A percentile compares a stretch with the other conserved stretches of the same genome.
phyloP scores from a whole-genome alignment of 768 basidiomycete species.

The Termitomyces sp. region DNA sequence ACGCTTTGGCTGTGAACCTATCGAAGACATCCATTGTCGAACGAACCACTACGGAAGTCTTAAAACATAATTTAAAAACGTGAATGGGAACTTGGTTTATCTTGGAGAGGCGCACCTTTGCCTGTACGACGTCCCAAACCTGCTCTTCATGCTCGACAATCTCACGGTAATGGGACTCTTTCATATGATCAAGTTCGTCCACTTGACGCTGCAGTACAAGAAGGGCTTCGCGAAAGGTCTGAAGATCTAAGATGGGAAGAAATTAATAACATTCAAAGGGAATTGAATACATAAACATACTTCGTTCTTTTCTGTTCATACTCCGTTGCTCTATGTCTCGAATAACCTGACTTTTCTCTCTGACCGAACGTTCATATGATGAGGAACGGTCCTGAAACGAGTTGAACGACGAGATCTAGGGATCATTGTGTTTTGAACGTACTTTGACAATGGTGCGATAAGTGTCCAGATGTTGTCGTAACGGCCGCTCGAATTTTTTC shows the following conservation, averaged over 20 bases:
- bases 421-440: slow-evolving; percentile 12
- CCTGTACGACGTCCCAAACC: slow-evolving; percentile 91
- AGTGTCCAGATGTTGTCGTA: slow-evolving; percentile 79
- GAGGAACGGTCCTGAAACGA: slow-evolving; percentile 70
- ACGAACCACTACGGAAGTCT: slow-evolving; percentile 81
- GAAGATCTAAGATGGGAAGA: slow-evolving; percentile 57
- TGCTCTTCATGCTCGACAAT: slow-evolving; percentile 92
- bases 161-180: slow-evolving; percentile 80
- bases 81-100: background rate
- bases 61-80: slow-evolving; percentile 9
- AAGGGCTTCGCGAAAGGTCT: slow-evolving; percentile 83
- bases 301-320: slow-evolving; percentile 82
- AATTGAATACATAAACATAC: slow-evolving; percentile 38
- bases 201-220: slow-evolving; percentile 82
- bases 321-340: slow-evolving; percentile 81
- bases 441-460: slow-evolving; percentile 76
- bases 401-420: background rate
- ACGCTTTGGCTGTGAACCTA: slow-evolving; percentile 83
- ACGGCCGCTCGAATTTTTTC: slow-evolving; percentile 84
- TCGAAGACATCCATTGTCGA: slow-evolving; percentile 94
- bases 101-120: slow-evolving; percentile 53
- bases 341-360: slow-evolving; percentile 82
- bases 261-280: slow-evolving; percentile 1
- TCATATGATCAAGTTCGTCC: slow-evolving; percentile 86
- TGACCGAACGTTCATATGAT: slow-evolving; percentile 76